Base-by-base conservation (phyloP, 768 basidiomycete species). In the Gymnopilus dilepis region DNA sequence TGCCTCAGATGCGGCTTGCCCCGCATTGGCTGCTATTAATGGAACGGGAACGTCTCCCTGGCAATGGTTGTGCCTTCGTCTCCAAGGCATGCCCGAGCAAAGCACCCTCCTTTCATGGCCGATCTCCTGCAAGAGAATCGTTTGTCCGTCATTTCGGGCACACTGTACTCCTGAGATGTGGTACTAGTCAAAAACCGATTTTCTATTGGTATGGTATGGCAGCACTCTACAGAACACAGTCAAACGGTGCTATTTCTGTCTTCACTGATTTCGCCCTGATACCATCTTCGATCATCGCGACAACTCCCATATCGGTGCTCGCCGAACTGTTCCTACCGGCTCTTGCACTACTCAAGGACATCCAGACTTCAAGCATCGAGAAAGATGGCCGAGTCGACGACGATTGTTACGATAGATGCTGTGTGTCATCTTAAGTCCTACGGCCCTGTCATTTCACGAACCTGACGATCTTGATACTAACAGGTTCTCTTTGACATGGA, bases 401-500 rank as follows among this genome's bases (percentile, higher is more conserved):
- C 69, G 43, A 72, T 67, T 21, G 60, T 86, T 56, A 66, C 70
- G 52, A 84, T 86, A 33, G 82, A 84, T 70, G 86, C 85, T 65
- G 87, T 88, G 72, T 61, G 84, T 75, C 48, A 41, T 33, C 43
- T 31, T 38, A 37, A 41, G 50, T 37, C 53, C 28, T 64, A 26
- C 52, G 37, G 6, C 40, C 52, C 26, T 26, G 22, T 54, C 34
- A 8, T 54, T 11, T 40, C 15, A 11, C 12, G 52, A 50, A 30
- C 37, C 22, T 54, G 52, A 54, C 52, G 34, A 52, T 52, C 17
- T 42, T 63, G 62, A 63, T 63, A 19, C 54, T 31, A 51, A 61
- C 67, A 89, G 88, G 80, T 89, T 64, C 76, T 89, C 45, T 89
- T 89, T 67, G 88, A 89, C 72, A 83, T 89, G 79, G 88, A 89